Evolutionary conservation across 1,139 yeast species (phyloP).

Genomic region (Pichia sp.): DNA sequence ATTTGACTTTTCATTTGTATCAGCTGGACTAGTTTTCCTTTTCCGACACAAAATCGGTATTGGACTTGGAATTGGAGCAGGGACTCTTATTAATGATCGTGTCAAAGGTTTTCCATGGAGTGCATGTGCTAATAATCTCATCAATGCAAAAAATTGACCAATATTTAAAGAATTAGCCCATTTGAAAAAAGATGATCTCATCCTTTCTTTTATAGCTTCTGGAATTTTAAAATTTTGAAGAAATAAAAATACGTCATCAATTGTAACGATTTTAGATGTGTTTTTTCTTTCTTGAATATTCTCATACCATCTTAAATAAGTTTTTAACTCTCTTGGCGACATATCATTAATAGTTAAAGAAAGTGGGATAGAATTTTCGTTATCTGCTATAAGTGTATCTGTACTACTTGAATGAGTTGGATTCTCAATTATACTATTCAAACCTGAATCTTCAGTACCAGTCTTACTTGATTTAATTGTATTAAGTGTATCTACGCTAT

Average conservation of each 20-base stretch:
- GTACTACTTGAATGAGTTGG: conserved; percentile 22
- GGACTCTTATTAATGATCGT: conserved; percentile 42
- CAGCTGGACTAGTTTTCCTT: conserved; percentile 29
- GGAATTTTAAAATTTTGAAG: conserved; percentile 55
- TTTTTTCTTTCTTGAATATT: conserved; percentile 51
- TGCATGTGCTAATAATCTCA: conserved; percentile 59
- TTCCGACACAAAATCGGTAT: conserved; percentile 58
- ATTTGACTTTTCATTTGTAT: conserved; percentile 21
- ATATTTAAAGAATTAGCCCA: conserved; percentile 45
- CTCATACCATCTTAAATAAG: conserved; percentile 74
- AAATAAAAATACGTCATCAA: conserved; percentile 60
- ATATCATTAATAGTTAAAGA: conserved; percentile 58
- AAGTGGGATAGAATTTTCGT: conserved; percentile 39
- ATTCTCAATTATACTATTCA: conserved; percentile 7
- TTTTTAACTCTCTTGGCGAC: conserved; percentile 58
- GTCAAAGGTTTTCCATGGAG: conserved; percentile 43
- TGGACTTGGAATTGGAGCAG: conserved; percentile 62
- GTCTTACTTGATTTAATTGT: conserved; percentile 1
- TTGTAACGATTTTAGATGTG: conserved; percentile 43
- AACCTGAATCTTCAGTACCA: background rate
- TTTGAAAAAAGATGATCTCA: conserved; percentile 45
- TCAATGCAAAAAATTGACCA: conserved; percentile 70
- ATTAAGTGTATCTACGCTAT: conserved; percentile 18
- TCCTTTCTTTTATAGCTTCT: conserved; percentile 36
- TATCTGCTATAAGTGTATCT: conserved; percentile 22